Conservation (phyloP, 176 grass and related monocot genomes). For the Lolium perenne region DNA sequence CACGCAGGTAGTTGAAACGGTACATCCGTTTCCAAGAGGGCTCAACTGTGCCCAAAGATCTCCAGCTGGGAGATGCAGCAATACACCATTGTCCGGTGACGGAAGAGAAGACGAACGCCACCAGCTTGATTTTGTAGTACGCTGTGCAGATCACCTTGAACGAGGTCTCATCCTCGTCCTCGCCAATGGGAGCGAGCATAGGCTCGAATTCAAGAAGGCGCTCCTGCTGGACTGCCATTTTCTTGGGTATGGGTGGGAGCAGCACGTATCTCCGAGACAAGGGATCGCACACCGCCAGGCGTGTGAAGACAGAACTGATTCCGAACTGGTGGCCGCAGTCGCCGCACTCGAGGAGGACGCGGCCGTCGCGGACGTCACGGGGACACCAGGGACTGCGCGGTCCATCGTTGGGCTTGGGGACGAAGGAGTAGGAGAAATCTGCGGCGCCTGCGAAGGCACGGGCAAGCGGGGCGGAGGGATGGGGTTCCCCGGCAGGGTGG, state of each 20-base stretch:
- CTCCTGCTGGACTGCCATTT: neutral
- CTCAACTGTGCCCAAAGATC: neutral
- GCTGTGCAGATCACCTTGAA: conserved; percentile 34
- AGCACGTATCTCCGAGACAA: neutral
- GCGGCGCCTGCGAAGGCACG: neutral
- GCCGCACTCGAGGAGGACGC: conserved; percentile 1
- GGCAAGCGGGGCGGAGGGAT: conserved; percentile 6
- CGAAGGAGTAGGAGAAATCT: conserved; percentile 28
- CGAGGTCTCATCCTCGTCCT: neutral
- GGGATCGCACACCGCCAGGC: conserved; percentile 32
- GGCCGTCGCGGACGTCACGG: neutral
- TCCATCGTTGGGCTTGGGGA: neutral
- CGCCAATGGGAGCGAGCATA: neutral
- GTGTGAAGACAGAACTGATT: neutral
- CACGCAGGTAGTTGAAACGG: neutral
- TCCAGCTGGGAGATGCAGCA: conserved; percentile 26
- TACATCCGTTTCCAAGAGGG: neutral
- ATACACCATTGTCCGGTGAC: neutral
- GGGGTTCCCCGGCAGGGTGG: conserved; percentile 1
- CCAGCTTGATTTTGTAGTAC: neutral
- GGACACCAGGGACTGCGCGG: neutral
- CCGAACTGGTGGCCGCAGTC: neutral
- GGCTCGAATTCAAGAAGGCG: neutral
- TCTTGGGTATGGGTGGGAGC: conserved; percentile 1
- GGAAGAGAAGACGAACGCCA: conserved; percentile 1